Evolutionary conservation across 2,329 filamentous ascomycete species (phyloP).

Genomic region (Epicoccum sorghinum): DNA sequence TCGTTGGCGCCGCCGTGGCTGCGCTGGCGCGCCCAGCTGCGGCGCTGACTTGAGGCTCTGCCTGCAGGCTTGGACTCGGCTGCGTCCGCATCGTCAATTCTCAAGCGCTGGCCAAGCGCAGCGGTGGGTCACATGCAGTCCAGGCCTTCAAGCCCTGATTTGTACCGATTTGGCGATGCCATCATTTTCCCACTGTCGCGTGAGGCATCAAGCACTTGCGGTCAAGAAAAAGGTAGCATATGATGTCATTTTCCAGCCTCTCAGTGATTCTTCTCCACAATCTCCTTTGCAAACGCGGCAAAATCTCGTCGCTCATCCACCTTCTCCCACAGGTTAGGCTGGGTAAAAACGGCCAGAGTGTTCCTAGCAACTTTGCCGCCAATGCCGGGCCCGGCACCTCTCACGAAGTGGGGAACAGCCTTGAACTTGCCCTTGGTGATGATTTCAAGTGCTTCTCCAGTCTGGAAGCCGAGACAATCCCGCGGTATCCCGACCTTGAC

Average conservation of each 20-base stretch:
- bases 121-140: conserved; percentile 4
- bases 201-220: conserved; percentile 7
- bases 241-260: conserved; percentile 15
- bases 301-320: conserved; percentile 75
- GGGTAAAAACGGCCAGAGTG: conserved; percentile 94
- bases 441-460: conserved; percentile 85
- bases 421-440: conserved; percentile 92
- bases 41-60: conserved; percentile 12
- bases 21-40: conserved; percentile 2
- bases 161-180: conserved; percentile 1
- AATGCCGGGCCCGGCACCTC: conserved; percentile 68
- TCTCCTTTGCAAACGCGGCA: conserved; percentile 72
- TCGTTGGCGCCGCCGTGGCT: neutral
- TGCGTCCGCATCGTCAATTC: conserved; percentile 2
- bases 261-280: conserved; percentile 55
- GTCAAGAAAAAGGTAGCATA: conserved; percentile 4
- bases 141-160: conserved; percentile 5
- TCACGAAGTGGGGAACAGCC: conserved; percentile 94
- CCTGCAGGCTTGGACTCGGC: conserved; percentile 9
- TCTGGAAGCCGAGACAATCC: conserved; percentile 95
- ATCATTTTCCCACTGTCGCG: conserved; percentile 5
- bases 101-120: conserved; percentile 3
- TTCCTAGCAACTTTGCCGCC: conserved; percentile 63
- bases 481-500: conserved; percentile 92
- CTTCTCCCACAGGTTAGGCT: conserved; percentile 85